phyloP scores from a whole-genome alignment of 106 monocot genomes.

The Apostasia shenzhenica region DNA sequence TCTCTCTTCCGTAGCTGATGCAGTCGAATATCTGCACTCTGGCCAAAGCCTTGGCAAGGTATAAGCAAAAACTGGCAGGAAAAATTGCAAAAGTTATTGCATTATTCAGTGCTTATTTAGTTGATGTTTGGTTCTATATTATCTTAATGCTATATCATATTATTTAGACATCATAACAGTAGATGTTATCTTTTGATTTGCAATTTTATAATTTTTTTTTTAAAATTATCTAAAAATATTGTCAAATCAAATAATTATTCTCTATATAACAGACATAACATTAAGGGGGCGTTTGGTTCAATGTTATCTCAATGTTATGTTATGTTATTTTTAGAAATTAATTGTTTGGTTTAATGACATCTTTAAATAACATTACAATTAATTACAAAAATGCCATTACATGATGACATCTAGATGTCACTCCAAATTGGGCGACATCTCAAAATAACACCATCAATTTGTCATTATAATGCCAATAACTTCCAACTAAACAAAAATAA shows the following conservation, averaged over 20 bases:
- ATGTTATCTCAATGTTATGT: too few relatives aligned
- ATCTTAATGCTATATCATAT: background rate
- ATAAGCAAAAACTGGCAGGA: background rate
- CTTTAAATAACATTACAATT: too few relatives aligned
- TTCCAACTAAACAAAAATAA: too few relatives aligned
- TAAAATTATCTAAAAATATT: background rate
- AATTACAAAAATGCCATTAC: too few relatives aligned
- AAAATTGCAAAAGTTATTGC: background rate
- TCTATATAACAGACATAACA: too few relatives aligned
- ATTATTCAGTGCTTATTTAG: background rate
- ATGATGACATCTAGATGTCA: too few relatives aligned
- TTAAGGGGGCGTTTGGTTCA: too few relatives aligned
- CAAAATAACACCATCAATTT: too few relatives aligned
- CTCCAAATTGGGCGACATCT: too few relatives aligned
- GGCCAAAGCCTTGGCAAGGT: slow-evolving; percentile 96
- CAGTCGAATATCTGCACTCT: slow-evolving; percentile 95
- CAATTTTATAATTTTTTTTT: background rate
- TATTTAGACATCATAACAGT: background rate
- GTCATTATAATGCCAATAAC: too few relatives aligned
- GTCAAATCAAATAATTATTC: background rate
- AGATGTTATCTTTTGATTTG: background rate
- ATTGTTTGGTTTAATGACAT: too few relatives aligned
- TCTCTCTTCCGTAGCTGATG: slow-evolving; percentile 76
- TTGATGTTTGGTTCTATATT: background rate
- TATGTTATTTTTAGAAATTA: too few relatives aligned